These are phyloP conservation scores for Penicillium atrosanguineum DNA, from an alignment of 495 filamentous ascomycete genomes.

Conservation along the genomic window DNA sequence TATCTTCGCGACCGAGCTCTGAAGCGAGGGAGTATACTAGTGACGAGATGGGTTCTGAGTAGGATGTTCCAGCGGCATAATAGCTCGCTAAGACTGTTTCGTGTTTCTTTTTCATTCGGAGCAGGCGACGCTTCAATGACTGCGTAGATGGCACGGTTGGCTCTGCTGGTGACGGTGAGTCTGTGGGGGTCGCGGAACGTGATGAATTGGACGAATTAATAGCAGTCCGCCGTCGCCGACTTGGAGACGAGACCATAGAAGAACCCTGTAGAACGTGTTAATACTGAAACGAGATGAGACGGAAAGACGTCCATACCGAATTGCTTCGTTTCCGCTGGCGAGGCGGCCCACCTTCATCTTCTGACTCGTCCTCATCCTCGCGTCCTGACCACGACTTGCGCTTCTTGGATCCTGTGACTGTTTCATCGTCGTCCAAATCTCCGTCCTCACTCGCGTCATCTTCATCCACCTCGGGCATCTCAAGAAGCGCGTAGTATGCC, in stretches of 20 bases:
- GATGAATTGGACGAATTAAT: slow-evolving; percentile 46
- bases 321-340: slow-evolving; percentile 80
- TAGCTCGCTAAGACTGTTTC: slow-evolving; percentile 71
- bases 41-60: slow-evolving; percentile 90
- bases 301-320: slow-evolving; percentile 56
- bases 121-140: slow-evolving; percentile 65
- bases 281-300: background rate
- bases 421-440: slow-evolving; percentile 39
- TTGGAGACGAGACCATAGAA: slow-evolving; percentile 50
- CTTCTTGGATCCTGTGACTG: slow-evolving; percentile 54
- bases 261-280: slow-evolving; percentile 54
- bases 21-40: slow-evolving; percentile 93
- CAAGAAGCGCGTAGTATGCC: slow-evolving; percentile 75
- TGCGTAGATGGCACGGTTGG: slow-evolving; percentile 62
- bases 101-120: slow-evolving; percentile 73
- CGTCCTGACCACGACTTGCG: slow-evolving; percentile 81
- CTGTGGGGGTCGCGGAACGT: slow-evolving; percentile 43
- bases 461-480: slow-evolving; percentile 89
- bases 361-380: slow-evolving; percentile 67
- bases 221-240: slow-evolving; percentile 33
- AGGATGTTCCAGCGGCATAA: slow-evolving; percentile 82
- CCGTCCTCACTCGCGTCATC: slow-evolving; percentile 51
- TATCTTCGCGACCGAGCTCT: slow-evolving; percentile 93
- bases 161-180: slow-evolving; percentile 58
- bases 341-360: slow-evolving; percentile 66